Conservation (phyloP, 352 stramenopile genomes). For the Phytophthora pluvialis region DNA sequence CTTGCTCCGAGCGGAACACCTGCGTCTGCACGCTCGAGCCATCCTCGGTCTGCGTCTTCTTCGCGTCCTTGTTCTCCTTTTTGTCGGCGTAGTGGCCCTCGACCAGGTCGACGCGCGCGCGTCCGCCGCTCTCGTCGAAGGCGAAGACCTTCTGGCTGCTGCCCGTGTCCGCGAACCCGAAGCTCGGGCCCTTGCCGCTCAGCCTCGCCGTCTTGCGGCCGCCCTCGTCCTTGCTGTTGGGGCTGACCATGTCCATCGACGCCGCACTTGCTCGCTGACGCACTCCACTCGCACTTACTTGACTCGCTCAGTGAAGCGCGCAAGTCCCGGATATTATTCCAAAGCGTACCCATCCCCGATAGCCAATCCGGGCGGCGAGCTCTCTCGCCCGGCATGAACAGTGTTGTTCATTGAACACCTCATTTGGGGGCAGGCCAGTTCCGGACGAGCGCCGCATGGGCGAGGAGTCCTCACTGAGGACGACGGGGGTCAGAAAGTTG, state of each 20-base stretch:
- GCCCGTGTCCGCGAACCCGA: slow-evolving; percentile 12
- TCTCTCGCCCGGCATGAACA: background rate
- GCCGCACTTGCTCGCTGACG: background rate
- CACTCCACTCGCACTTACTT: slow-evolving; percentile 1
- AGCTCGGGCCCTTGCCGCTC: slow-evolving; percentile 8
- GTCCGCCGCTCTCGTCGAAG: slow-evolving; percentile 24
- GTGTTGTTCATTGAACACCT: background rate
- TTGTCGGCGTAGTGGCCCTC: slow-evolving; percentile 15
- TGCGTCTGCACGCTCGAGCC: slow-evolving; percentile 15
- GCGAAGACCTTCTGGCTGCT: slow-evolving; percentile 27
- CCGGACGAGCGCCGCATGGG: too few relatives aligned
- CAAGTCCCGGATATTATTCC: slow-evolving; percentile 9
- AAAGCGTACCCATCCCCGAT: background rate
- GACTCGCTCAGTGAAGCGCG: background rate
- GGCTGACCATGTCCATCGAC: slow-evolving; percentile 21
- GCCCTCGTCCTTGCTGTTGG: slow-evolving; percentile 25
- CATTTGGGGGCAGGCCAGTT: background rate
- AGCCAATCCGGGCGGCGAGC: background rate
- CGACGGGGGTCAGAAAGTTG: slow-evolving; percentile 9
- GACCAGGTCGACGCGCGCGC: slow-evolving; percentile 14
- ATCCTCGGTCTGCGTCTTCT: slow-evolving; percentile 1
- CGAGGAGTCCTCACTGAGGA: background rate
- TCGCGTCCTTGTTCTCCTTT: background rate
- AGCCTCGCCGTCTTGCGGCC: slow-evolving; percentile 11
- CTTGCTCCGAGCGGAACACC: slow-evolving; percentile 9